Percentiles rank a stretch among this genome's conserved stretches.
Evolutionary conservation across 2,329 filamentous ascomycete genomes (phyloP).

Genomic region (Trichophyton simii): DNA sequence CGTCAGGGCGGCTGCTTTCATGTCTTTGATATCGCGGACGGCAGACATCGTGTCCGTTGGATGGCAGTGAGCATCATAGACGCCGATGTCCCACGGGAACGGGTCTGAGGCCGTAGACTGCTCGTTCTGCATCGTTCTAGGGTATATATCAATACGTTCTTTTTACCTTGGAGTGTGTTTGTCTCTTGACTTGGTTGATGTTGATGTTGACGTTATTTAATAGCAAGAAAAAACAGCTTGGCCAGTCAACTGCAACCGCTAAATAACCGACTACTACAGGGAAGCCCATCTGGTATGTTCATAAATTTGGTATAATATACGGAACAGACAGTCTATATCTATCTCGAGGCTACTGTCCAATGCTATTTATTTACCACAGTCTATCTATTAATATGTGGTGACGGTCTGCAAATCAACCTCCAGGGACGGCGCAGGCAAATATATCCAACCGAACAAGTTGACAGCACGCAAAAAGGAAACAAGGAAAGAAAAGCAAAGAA

Average conservation of each 20-base stretch:
- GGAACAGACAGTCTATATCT: neutral
- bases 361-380: neutral
- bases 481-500: neutral
- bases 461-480: neutral
- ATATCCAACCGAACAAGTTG: neutral
- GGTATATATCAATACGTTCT: neutral
- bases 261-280: too few relatives aligned
- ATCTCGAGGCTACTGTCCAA: neutral
- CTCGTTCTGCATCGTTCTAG: neutral
- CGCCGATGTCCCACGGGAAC: constrained; percentile 51
- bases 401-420: neutral
- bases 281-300: neutral
- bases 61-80: constrained; percentile 55
- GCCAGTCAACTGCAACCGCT: too few relatives aligned
- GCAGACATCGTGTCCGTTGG: constrained; percentile 52
- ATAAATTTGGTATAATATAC: neutral
- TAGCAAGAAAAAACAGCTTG: too few relatives aligned
- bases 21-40: constrained; percentile 41
- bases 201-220: neutral
- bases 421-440: neutral
- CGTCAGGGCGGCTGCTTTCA: constrained; percentile 47
- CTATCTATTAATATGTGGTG: neutral
- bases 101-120: neutral
- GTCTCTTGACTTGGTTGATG: neutral
- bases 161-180: neutral